phyloP scores from a whole-genome alignment of 768 basidiomycete species.

The Pulveroboletus ravenelii region DNA sequence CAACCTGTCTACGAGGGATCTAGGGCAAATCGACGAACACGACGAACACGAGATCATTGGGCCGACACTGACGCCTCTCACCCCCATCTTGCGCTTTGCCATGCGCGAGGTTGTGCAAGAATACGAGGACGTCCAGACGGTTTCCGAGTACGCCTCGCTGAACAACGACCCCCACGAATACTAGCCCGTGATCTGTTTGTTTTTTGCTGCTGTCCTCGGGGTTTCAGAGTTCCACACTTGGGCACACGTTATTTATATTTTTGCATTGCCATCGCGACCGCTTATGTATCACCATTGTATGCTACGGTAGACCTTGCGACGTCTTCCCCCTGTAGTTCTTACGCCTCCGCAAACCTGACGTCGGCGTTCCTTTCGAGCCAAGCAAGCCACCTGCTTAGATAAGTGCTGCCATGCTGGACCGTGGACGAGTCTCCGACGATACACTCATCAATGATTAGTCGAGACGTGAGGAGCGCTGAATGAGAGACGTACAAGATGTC shows the following conservation, averaged over 20 bases:
- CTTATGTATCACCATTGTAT: constrained; percentile 3
- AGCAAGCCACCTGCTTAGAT: constrained; percentile 82
- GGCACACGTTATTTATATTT: constrained; percentile 10
- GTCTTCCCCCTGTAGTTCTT: background rate
- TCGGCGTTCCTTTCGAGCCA: constrained; percentile 92
- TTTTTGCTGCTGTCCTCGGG: background rate
- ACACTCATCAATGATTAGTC: constrained; percentile 48
- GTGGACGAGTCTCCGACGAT: constrained; percentile 93
- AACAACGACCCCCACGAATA: constrained; percentile 62
- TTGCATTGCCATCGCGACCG: background rate
- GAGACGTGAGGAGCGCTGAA: background rate
- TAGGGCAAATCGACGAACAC: constrained; percentile 45
- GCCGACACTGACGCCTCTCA: constrained; percentile 70
- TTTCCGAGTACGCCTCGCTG: constrained; percentile 76
- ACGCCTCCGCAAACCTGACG: constrained; percentile 73
- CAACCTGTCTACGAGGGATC: constrained; percentile 38
- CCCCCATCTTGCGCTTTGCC: constrained; percentile 78
- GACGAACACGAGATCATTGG: constrained; percentile 58
- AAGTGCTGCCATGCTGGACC: constrained; percentile 76
- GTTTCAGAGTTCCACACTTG: background rate
- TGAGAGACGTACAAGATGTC: constrained; percentile 64
- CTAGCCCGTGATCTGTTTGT: constrained; percentile 20
- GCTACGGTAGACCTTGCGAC: background rate
- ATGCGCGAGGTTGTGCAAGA: constrained; percentile 83
- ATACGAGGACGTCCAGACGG: constrained; percentile 70